Conservation (phyloP, 768 basidiomycete genomes). For the Lactarius deliciosus region DNA sequence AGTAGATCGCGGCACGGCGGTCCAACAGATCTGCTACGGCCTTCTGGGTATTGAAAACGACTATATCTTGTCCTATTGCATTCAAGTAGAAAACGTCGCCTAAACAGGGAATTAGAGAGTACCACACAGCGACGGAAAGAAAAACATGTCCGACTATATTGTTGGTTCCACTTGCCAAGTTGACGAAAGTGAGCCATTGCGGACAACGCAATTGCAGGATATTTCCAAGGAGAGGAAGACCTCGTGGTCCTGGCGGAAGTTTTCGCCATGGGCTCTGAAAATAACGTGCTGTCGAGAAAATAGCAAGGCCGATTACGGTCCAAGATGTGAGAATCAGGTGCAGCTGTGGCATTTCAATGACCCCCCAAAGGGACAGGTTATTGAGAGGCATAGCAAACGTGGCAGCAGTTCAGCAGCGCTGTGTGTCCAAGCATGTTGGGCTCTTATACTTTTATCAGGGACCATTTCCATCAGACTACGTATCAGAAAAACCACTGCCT, state of each 20-base stretch:
- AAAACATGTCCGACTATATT: slow-evolving; percentile 8
- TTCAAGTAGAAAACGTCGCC: slow-evolving; percentile 28
- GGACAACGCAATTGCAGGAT: slow-evolving; percentile 14
- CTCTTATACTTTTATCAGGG: too few species aligned
- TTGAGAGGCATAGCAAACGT: not conserved
- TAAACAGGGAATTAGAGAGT: slow-evolving; percentile 8
- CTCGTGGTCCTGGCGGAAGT: slow-evolving; percentile 24
- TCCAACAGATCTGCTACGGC: slow-evolving; percentile 32
- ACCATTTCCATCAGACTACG: too few species aligned
- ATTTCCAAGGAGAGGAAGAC: slow-evolving; percentile 24
- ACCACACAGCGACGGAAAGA: not conserved
- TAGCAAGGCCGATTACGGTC: not conserved
- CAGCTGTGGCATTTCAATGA: not conserved
- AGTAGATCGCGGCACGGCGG: slow-evolving; percentile 26
- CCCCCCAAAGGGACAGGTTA: not conserved
- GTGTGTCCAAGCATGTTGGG: too few species aligned
- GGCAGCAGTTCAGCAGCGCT: too few species aligned
- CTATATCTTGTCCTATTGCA: slow-evolving; percentile 25
- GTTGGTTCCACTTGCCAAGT: slow-evolving; percentile 19
- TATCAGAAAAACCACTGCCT: too few species aligned
- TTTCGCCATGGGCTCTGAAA: slow-evolving; percentile 26
- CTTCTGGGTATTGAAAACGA: slow-evolving; percentile 33
- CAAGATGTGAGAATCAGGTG: slow-evolving; percentile 1
- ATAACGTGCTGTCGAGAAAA: slow-evolving; percentile 13
- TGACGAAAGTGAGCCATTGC: slow-evolving; percentile 27